These are phyloP conservation scores for Hyphopichia wangnamkhiaoensis DNA, from an alignment of 1,139 yeast genomes.

Conservation along the genomic window DNA sequence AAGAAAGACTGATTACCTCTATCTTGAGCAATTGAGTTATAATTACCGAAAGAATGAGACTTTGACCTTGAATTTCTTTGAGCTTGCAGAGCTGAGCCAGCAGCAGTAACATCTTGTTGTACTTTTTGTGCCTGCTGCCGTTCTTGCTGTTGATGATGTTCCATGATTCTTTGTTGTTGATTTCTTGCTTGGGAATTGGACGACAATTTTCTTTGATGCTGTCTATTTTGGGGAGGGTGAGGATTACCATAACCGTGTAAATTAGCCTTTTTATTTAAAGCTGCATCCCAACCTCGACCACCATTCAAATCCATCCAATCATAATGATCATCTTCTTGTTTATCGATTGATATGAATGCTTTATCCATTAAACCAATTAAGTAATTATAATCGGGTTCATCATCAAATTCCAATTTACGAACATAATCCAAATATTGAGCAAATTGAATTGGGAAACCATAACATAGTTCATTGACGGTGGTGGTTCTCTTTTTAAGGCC, in stretches of 20 bases:
- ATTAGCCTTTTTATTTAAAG: conserved; percentile 76
- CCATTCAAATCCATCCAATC: conserved; percentile 85
- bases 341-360: conserved; percentile 35
- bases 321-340: conserved; percentile 62
- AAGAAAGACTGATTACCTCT: conserved; percentile 17
- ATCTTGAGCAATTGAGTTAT: conserved; percentile 31
- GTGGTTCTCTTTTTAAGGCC: conserved; percentile 79
- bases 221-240: conserved; percentile 48
- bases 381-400: conserved; percentile 71
- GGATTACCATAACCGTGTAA: conserved; percentile 80
- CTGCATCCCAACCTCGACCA: conserved; percentile 82
- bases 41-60: conserved; percentile 23
- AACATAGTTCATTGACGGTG: conserved; percentile 65
- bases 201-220: conserved; percentile 11
- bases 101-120: not conserved
- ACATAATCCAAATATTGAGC: conserved; percentile 75
- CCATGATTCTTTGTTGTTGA: conserved; percentile 9
- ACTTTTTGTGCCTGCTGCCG: conserved; percentile 6
- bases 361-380: conserved; percentile 43
- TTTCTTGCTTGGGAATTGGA: conserved; percentile 11
- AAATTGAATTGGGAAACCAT: conserved; percentile 73
- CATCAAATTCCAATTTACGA: conserved; percentile 71
- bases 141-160: conserved; percentile 8
- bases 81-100: not conserved
- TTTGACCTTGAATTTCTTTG: conserved; percentile 12